Conservation (phyloP, 371 early-diverging fungal genomes). For the Saksenaea oblongispora region DNA sequence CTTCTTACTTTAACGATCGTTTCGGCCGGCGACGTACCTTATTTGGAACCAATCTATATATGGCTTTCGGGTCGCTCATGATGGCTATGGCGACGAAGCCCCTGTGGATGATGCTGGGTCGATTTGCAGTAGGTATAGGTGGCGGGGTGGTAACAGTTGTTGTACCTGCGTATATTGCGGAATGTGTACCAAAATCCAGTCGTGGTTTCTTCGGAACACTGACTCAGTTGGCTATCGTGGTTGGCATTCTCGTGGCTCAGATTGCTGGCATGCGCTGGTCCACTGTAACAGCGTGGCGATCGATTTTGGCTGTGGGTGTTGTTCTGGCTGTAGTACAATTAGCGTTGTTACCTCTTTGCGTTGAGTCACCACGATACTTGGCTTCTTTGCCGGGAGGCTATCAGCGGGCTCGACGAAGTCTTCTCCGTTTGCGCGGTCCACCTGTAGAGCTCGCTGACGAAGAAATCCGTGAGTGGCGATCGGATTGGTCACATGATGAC, state of each 20-base stretch:
- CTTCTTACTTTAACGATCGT: slow-evolving; percentile 67
- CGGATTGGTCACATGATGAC: slow-evolving; percentile 25
- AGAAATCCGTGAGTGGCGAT: slow-evolving; percentile 66
- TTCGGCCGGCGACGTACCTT: slow-evolving; percentile 78
- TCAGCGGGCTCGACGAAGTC: slow-evolving; percentile 54
- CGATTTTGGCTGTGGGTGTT: slow-evolving; percentile 58
- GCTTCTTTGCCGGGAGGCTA: slow-evolving; percentile 54
- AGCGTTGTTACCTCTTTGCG: slow-evolving; percentile 66
- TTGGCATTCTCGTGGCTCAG: slow-evolving; percentile 79
- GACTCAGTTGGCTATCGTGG: slow-evolving; percentile 84
- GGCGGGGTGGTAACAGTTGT: slow-evolving; percentile 82
- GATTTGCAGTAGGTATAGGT: slow-evolving; percentile 86
- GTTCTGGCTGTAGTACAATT: slow-evolving; percentile 65
- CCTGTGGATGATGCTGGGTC: slow-evolving; percentile 63
- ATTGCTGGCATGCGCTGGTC: slow-evolving; percentile 64
- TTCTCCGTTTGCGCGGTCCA: slow-evolving; percentile 59
- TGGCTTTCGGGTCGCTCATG: slow-evolving; percentile 63
- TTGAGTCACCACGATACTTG: slow-evolving; percentile 80
- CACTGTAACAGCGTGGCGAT: slow-evolving; percentile 64
- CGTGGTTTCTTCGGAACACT: slow-evolving; percentile 82
- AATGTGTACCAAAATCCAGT: slow-evolving; percentile 73
- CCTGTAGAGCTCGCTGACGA: slow-evolving; percentile 56
- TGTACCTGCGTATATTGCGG: slow-evolving; percentile 85
- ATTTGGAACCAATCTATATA: slow-evolving; percentile 63
- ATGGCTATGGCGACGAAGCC: slow-evolving; percentile 63